Evolutionary conservation across 139 green algal species (phyloP).

Genomic region (Tetradesmus obliquus): DNA sequence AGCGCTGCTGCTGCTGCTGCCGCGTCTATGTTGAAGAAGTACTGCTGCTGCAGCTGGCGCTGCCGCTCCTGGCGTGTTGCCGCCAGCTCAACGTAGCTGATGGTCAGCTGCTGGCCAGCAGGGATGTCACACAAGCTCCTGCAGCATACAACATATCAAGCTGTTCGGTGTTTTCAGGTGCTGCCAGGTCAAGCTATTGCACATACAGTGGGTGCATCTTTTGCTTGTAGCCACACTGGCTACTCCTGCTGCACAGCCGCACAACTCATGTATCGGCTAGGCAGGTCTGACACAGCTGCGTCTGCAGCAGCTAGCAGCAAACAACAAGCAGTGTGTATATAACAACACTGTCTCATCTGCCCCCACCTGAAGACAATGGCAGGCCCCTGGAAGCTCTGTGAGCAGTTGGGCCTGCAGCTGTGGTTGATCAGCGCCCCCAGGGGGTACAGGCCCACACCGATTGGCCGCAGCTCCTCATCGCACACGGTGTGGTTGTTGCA

Average conservation of each 20-base stretch:
- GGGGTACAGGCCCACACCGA: conserved; percentile 78
- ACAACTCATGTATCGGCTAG: not conserved
- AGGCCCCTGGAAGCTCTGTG: conserved; percentile 71
- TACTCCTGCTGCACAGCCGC: not conserved
- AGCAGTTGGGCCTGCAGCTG: conserved; percentile 70
- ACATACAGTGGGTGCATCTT: not conserved
- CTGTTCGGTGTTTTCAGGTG: not conserved
- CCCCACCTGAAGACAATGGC: conserved; percentile 73
- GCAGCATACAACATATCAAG: not conserved
- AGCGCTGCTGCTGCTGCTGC: not conserved
- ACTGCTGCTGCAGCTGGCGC: conserved; percentile 63
- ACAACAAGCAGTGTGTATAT: no score
- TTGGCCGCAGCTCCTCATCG: conserved; percentile 74
- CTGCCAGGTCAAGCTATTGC: not conserved
- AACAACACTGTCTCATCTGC: no score
- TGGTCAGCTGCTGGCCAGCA: conserved; percentile 76
- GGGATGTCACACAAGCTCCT: conserved; percentile 66
- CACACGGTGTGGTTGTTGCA: conserved; percentile 84
- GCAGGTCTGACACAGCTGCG: no score
- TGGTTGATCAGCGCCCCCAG: conserved; percentile 82
- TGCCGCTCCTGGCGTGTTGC: conserved; percentile 70
- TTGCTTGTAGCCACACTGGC: not conserved
- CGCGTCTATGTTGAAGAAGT: conserved; percentile 79
- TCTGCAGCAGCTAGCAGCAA: no score
- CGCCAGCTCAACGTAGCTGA: conserved; percentile 81